Evolutionary conservation across 75 land plant species (phyloP), one percentile per base, ranked within the genome.

Genomic region (Adiantum capillusveneris): DNA sequence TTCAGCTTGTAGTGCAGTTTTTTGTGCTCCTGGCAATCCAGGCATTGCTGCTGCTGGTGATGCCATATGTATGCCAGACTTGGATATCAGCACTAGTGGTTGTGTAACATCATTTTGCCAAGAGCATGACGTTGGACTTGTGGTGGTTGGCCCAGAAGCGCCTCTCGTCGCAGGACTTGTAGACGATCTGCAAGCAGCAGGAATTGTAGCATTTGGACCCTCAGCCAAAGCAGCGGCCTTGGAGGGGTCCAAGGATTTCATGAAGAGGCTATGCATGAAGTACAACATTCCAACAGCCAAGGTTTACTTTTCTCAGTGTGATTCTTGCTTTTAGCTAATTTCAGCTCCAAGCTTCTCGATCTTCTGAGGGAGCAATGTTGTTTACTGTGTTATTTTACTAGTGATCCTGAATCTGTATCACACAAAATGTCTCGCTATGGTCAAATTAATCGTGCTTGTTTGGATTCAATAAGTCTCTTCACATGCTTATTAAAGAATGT

Each of bases 11-110:
- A 86, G 73, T 67, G 77, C 62, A 17, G 88, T 94, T 13, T 93
- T 81, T 37, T 94, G 98, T 74, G 98, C 98, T 0, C 98, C 96
- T 43, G 98, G 98, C 0, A 94, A 94, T 65, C 87, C 90, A 53
- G 96, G 98, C 18, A 94, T 94, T 59, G 58, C 83, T 18, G 62
- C 30, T 53, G 83, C 90, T n/a, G 91, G 96, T 25, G 64, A 79
- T 72, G 98, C 96, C 0, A 81, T 75, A 51, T 94, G 98, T 59
- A 65, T 90, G 13, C 34, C 80, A 12, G 83, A 86, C 27, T 68
- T 94, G 29, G 70, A 94, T 28, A 59, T 90, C 29, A 63, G 51
- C 0, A 73, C 84, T 34, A 79, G 88, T 49, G 19, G 63, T 25
- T 82, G 81, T 21, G 88, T 94, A 18, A 74, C 79, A 6, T 58